Evolutionary conservation across 2,329 filamentous ascomycete genomes (phyloP), one percentile per base, ranked within the genome.

Genomic region (Ophiostoma sp.): DNA sequence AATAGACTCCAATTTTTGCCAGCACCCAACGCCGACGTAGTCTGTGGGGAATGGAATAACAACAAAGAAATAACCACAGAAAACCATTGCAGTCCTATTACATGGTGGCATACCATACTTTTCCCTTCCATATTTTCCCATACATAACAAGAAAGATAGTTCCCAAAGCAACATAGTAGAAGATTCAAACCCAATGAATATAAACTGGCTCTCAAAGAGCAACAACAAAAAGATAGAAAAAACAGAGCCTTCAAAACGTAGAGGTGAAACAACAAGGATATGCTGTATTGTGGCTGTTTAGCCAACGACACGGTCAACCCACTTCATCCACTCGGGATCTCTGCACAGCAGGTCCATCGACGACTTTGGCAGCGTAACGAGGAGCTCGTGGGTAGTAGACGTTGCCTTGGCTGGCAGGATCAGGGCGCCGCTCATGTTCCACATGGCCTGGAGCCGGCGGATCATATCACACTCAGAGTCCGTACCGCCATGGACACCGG

Each of bases 361-460:
- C 5, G 73, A 75, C 33, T 73, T 39, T 0, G 81, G 79, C 69
- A 82, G 76, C 17, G 78, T 81, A 6, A 82, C 74, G 12, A 82
- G 75, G 22, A 82, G 73, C 75, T 82, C 80, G 33, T 80, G 79
- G 2, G 74, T 73, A 7, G 66, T 69, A 1, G 78, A 76, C 3
- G 75, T 74, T 19, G 72, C 69, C 50, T 75, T 75, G 6, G 80
- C 79, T 36, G 81, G 81, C 73, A 82, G 72, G 61, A 82, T 79
- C 52, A 82, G 70, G 0, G 78, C 79, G 1, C 79, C 79, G 17
- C 78, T 79, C 75, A 80, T 77, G 52, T 79, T 79, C 77, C 79
- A 80, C 28, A 69, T 74, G 5, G 76, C 77, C 75, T 80, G 79
- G 42, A 79, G 76, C 22, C 79, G 78, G 7, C 81, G 79, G 3